Base-by-base conservation (phyloP, 1,139 yeast species). In the Lodderomyces theae region DNA sequence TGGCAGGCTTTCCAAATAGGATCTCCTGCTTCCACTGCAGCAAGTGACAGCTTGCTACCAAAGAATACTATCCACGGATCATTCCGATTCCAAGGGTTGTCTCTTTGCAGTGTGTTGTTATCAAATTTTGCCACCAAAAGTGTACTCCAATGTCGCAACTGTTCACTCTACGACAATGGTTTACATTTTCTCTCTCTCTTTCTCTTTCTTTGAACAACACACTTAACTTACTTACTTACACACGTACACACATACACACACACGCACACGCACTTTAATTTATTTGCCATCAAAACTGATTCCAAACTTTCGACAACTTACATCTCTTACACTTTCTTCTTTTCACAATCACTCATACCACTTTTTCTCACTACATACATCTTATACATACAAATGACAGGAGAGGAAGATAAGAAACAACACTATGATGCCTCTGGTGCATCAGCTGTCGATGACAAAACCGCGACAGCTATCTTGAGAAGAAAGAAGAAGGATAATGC, bases 401-500 rank as follows among this genome's bases (percentile, higher is more conserved):
- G 46, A 37, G 58, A 53, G 42, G 65, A 60, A 42, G 61, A 58
- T 46, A 54, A 68, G 54, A 69, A 69, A 55, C 64, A 67, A 24
- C 64, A 67, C 50, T 60, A 69, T 52, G 77, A 72, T 52, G 76
- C 73, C 45, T 63, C 73, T 24, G 77, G 77, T 15, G 65, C 68
- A 38, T 62, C 67, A 37, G 48, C 61, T 37, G 58, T 57, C 35
- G 96, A 86, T 58, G 97, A 92, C 63, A 81, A 80, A 50, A 88
- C 96, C 42, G 98, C 99, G 52, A 92, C 98, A 43, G 98, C 98
- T 29, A 94, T 94, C 60, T 76, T 94, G 59, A 86, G 97, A 69
- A 80, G 92, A 68, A 94, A 94, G 82, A 92, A 92, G 94, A 92
- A 92, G 78, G 96, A 87, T 60, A 94, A 94, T 65, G 80, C 95